phyloP scores from a whole-genome alignment of 2,329 filamentous ascomycete genomes.

The Aspergillus sp. region DNA sequence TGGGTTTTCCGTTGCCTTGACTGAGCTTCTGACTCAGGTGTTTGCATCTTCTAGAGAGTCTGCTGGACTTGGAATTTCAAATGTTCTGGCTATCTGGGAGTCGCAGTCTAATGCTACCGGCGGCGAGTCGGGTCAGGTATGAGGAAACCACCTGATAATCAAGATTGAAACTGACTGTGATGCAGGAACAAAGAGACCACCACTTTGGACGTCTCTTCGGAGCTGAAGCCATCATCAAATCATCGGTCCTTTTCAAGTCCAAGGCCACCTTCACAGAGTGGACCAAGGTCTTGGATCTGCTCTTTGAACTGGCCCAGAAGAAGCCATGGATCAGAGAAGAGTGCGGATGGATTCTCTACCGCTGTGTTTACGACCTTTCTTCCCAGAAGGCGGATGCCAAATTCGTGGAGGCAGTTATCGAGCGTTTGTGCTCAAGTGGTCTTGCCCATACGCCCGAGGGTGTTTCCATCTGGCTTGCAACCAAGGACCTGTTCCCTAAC shows the following conservation, averaged over 20 bases:
- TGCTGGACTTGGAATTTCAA: slow-evolving; percentile 33
- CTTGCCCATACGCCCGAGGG: slow-evolving; percentile 80
- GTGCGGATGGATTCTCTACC: slow-evolving; percentile 76
- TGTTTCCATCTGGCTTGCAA: slow-evolving; percentile 78
- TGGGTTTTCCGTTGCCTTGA: slow-evolving; percentile 84
- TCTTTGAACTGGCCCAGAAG: slow-evolving; percentile 70
- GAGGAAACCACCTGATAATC: slow-evolving; percentile 7
- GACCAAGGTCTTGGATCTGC: slow-evolving; percentile 62
- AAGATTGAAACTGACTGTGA: not conserved
- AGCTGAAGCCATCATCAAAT: slow-evolving; percentile 78
- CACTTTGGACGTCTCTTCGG: slow-evolving; percentile 83
- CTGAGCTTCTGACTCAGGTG: slow-evolving; percentile 71
- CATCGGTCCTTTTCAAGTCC: slow-evolving; percentile 62
- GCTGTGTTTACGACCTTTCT: slow-evolving; percentile 58
- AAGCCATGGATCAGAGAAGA: slow-evolving; percentile 88
- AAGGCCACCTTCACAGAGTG: slow-evolving; percentile 48
- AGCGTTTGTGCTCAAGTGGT: slow-evolving; percentile 58
- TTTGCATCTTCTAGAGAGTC: slow-evolving; percentile 43
- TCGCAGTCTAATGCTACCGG: slow-evolving; percentile 48
- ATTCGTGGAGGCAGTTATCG: slow-evolving; percentile 58
- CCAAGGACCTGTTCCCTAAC: slow-evolving; percentile 59
- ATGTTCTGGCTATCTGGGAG: slow-evolving; percentile 49
- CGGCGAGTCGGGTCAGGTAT: slow-evolving; percentile 51
- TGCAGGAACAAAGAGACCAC: slow-evolving; percentile 80
- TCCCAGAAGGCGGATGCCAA: slow-evolving; percentile 34